Evolutionary conservation across 768 basidiomycete species (phyloP), one percentile per base, ranked within the genome.

Genomic region (Lyophyllum atratum): DNA sequence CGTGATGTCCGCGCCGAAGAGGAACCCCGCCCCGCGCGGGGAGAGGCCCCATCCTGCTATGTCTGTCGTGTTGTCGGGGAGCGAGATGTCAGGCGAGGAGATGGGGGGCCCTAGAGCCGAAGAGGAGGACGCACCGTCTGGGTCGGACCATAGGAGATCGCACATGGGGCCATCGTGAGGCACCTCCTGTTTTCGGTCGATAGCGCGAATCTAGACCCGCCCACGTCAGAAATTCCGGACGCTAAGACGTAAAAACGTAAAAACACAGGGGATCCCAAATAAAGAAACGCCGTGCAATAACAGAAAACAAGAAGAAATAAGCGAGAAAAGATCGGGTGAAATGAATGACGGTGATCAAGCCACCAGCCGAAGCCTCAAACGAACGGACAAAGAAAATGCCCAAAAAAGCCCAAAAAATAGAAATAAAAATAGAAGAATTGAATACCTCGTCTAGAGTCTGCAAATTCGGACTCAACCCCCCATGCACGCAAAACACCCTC

Each of bases 91-190:
- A 15, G 22, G 14, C 14, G 40, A 31, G 52, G 46, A 34, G 42
- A 40, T 47, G 26, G 48, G 55, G 34, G 43, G 54, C 47, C 43
- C 39, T n/a, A n/a, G n/a, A n/a, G n/a, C n/a, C n/a, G n/a, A 57
- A 22, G 40, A 14, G 37, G 19, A 21, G 17, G 33, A 68, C 81
- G 62, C 54, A 95, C 95, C 95, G 71, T 98, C 96, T 44, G 96
- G 96, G 78, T 98, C 96, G 57, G 95, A 97, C 96, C 96, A 98
- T n/a, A 98, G 79, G 2, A 98, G 78, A 74, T 98, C 96, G 68
- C 96, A 98, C 96, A 98, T 98, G 8, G 95, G 88, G 12, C 96
- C 96, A 68, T 98, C 96, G 71, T 98, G 96, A 25, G 96, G 96
- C 22, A 98, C 96, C 69, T 98, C 96, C 72, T 96, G 94, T 71